These are phyloP conservation scores for Mallotus japonicus DNA, from an alignment of 441 rosid genomes.

Conservation along the genomic window DNA sequence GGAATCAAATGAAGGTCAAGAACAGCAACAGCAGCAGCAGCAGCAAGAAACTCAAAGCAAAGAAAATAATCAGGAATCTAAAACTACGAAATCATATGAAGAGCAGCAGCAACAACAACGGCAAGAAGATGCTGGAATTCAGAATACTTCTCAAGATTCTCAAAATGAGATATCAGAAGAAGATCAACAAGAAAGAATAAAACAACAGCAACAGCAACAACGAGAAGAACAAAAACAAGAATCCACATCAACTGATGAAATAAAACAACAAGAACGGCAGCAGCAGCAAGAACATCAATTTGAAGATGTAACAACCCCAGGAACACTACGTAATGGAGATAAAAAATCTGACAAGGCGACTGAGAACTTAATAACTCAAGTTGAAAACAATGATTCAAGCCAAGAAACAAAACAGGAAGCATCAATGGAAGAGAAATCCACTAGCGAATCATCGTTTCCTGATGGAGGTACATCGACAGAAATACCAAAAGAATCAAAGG, in stretches of 20 bases:
- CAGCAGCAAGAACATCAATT: slow-evolving; percentile 22
- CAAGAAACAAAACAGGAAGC: slow-evolving; percentile 19
- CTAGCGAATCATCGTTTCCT: slow-evolving; percentile 30
- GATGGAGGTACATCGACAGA: slow-evolving; percentile 33
- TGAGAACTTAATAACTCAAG: neutral
- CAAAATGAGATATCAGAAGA: slow-evolving; percentile 32
- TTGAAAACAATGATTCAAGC: neutral
- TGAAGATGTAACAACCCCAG: slow-evolving; percentile 16
- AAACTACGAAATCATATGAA: slow-evolving; percentile 29
- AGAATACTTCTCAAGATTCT: slow-evolving; percentile 30
- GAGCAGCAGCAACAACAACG: slow-evolving; percentile 42
- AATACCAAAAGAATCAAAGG: slow-evolving; percentile 77
- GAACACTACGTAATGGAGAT: neutral
- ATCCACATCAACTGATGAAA: slow-evolving; percentile 18
- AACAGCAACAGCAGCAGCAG: neutral
- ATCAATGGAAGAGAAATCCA: slow-evolving; percentile 20
- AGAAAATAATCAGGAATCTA: slow-evolving; percentile 2
- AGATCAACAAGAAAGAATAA: slow-evolving; percentile 30
- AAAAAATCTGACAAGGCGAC: slow-evolving; percentile 5
- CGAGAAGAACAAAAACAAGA: neutral
- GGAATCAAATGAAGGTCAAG: slow-evolving; percentile 14
- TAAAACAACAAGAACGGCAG: neutral
- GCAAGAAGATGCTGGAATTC: slow-evolving; percentile 42
- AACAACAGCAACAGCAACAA: slow-evolving; percentile 28
- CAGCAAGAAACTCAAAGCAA: no score